Evolutionary conservation across 371 early-diverging fungal genomes (phyloP), one percentile per base, ranked within the genome.

Genomic region (Dentiscutata heterogama): DNA sequence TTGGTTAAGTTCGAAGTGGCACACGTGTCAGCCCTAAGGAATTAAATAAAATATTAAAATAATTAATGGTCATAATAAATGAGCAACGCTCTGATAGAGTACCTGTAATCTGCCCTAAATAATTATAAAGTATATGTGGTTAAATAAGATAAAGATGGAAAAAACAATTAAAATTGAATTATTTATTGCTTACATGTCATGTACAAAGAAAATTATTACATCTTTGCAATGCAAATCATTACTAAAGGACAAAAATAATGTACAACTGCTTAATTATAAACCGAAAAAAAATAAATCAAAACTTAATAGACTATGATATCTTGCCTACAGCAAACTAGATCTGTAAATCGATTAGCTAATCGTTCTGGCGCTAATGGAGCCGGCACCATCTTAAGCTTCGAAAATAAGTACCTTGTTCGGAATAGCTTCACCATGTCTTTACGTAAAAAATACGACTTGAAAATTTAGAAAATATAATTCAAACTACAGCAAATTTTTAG

Each of bases 61-160:
- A 31, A 35, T 16, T 18, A 11, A 67, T 20, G 3, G n/a, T 8
- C 1, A 35, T 31, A 71, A 25, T 46, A 46, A 71, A 71, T 50
- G 16, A 25, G 20, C 31, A 25, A 71, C 25, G 7, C 11, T 7
- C 46, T 46, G 46, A 46, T 10, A 10, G 2, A 7, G 20, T 53
- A 79, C 80, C 80, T 80, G 58, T 70, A 80, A 70, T 80, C 80
- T 8, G 80, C 70, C 80, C 80, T 80, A 63, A 25, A 31, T 31
- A 18, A 58, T 18, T 18, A 22, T 67, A 35, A 67, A 67, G 13
- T 67, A 20, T 35, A 6, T 67, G 5, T 35, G 13, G 16, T 54
- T 75, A 60, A 35, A 2, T 46, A 11, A 76, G n/a, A 60, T 1
- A 2, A 16, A 1, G 60, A 42, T 25, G 6, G 6, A 25, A 2